These are phyloP conservation scores for Verticillium tricorpus DNA, from an alignment of 2,329 filamentous ascomycete species.

Conservation along the genomic window DNA sequence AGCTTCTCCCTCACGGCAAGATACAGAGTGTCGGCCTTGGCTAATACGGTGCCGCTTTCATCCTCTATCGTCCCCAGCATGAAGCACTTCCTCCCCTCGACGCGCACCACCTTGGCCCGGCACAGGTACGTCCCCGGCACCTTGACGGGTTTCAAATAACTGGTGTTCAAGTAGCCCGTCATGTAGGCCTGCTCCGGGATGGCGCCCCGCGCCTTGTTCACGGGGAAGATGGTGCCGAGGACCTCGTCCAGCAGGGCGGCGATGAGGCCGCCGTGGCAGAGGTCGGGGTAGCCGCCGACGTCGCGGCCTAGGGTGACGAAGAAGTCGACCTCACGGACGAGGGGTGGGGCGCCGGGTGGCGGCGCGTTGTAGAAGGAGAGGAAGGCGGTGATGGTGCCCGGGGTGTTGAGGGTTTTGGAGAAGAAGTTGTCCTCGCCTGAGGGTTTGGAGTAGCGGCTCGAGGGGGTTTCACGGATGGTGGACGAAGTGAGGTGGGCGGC, in stretches of 20 bases:
- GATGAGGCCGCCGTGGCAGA: slow-evolving; percentile 33
- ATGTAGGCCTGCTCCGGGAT: slow-evolving; percentile 22
- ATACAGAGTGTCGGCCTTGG: slow-evolving; percentile 16
- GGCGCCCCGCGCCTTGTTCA: slow-evolving; percentile 27
- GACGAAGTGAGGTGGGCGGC: slow-evolving; percentile 22
- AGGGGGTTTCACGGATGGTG: slow-evolving; percentile 25
- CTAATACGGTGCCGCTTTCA: slow-evolving; percentile 23
- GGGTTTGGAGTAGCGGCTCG: slow-evolving; percentile 24
- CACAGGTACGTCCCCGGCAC: slow-evolving; percentile 25
- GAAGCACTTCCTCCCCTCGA: slow-evolving; percentile 28
- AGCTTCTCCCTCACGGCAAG: slow-evolving; percentile 9
- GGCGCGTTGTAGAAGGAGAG: slow-evolving; percentile 26
- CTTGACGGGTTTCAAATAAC: slow-evolving; percentile 26
- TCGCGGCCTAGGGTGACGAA: slow-evolving; percentile 28
- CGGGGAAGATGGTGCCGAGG: slow-evolving; percentile 28
- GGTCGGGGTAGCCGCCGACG: slow-evolving; percentile 24
- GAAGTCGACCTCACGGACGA: slow-evolving; percentile 22
- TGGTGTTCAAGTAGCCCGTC: slow-evolving; percentile 29
- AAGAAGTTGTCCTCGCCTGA: slow-evolving; percentile 26
- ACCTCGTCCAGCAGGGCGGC: slow-evolving; percentile 32
- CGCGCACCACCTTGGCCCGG: slow-evolving; percentile 23
- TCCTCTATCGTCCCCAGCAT: slow-evolving; percentile 27
- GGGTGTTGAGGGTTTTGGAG: slow-evolving; percentile 23
- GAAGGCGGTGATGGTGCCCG: slow-evolving; percentile 25
- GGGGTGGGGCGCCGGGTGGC: slow-evolving; percentile 10